Conservation (phyloP, 2,329 filamentous ascomycete species). For the Cercospora janseana region DNA sequence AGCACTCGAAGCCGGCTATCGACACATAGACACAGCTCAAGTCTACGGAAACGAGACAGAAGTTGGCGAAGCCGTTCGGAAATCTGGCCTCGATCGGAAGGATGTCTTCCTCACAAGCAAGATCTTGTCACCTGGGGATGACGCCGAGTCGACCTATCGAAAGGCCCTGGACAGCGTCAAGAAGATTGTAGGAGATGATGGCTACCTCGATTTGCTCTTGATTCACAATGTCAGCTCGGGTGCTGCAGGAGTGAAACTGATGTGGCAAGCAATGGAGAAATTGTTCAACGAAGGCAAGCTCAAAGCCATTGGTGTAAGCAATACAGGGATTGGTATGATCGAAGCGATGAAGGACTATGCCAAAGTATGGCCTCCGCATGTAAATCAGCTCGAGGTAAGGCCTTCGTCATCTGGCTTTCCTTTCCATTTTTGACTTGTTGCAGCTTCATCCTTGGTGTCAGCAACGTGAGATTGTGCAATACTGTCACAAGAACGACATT, state of each 20-base stretch:
- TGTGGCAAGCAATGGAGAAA: slow-evolving; percentile 67
- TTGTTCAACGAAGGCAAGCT: slow-evolving; percentile 59
- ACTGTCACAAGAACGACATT: slow-evolving; percentile 59
- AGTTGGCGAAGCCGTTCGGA: slow-evolving; percentile 62
- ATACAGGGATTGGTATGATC: slow-evolving; percentile 66
- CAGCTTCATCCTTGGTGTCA: slow-evolving; percentile 72
- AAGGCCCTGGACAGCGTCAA: slow-evolving; percentile 61
- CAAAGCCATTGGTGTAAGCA: slow-evolving; percentile 69
- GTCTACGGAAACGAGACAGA: slow-evolving; percentile 68
- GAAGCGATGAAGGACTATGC: slow-evolving; percentile 67
- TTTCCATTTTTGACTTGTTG: slow-evolving; percentile 15
- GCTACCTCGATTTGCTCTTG: slow-evolving; percentile 70
- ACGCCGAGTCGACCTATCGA: slow-evolving; percentile 59
- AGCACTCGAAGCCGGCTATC: slow-evolving; percentile 59
- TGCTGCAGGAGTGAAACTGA: slow-evolving; percentile 54
- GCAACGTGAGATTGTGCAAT: slow-evolving; percentile 58
- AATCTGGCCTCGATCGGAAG: slow-evolving; percentile 55
- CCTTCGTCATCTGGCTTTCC: slow-evolving; percentile 8
- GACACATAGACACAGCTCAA: slow-evolving; percentile 66
- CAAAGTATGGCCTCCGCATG: slow-evolving; percentile 66
- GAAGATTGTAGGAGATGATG: slow-evolving; percentile 57
- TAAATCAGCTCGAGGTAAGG: slow-evolving; percentile 70
- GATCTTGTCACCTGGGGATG: slow-evolving; percentile 56
- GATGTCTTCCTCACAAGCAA: slow-evolving; percentile 71
- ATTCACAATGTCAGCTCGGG: slow-evolving; percentile 65